phyloP scores from a whole-genome alignment of 1,284 basidiomycete genomes.

The Ceraceosorus bombacis region DNA sequence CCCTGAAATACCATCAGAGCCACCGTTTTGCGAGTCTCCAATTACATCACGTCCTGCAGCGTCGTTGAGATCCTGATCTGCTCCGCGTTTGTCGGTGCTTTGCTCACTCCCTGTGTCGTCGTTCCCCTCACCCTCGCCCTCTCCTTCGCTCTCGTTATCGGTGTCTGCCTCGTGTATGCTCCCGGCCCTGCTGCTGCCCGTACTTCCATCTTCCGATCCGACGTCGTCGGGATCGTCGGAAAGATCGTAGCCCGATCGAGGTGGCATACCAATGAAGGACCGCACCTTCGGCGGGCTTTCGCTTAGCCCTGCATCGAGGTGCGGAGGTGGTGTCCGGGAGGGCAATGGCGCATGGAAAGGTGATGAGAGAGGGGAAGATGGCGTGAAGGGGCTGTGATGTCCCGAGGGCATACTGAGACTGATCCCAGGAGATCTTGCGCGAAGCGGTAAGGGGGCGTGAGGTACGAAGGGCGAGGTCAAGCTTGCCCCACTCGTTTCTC shows the following conservation, averaged over 20 bases:
- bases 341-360: constrained; percentile 24
- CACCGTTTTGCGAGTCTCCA: too few species aligned
- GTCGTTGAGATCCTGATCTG: not conserved
- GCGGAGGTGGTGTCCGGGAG: constrained; percentile 1
- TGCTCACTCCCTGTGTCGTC: constrained; percentile 4
- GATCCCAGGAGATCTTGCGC: not conserved
- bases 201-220: constrained; percentile 44
- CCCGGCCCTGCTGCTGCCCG: constrained; percentile 20
- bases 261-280: constrained; percentile 47
- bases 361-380: constrained; percentile 19
- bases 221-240: constrained; percentile 48
- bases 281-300: constrained; percentile 46
- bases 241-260: constrained; percentile 45
- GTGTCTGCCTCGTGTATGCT: constrained; percentile 28
- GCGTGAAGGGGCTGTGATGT: constrained; percentile 13
- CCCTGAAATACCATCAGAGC: too few species aligned
- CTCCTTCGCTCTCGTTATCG: constrained; percentile 8
- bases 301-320: constrained; percentile 4
- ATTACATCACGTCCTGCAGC: too few species aligned
- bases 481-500: too few species aligned
- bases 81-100: not conserved
- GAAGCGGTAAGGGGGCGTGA: not conserved
- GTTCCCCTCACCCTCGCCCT: constrained; percentile 4
- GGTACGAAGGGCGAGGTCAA: not conserved
- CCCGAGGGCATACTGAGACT: constrained; percentile 10